phyloP scores from a whole-genome alignment of 2,329 filamentous ascomycete genomes.

The Didymella segeticola region DNA sequence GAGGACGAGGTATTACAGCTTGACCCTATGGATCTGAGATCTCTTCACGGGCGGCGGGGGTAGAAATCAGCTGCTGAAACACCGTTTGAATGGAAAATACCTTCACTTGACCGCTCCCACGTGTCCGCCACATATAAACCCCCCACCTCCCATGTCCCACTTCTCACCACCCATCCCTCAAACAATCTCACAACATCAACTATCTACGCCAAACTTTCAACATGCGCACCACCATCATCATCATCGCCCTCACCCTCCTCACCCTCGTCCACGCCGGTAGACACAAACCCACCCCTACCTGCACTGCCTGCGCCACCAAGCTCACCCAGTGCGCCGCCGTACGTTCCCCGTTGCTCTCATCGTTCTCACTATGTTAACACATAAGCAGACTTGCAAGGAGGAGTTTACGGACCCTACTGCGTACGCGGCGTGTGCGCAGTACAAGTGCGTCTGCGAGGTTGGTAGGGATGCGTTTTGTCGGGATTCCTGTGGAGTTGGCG shows the following conservation, averaged over 20 bases:
- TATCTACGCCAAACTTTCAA: too few species aligned
- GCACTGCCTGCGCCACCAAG: background rate
- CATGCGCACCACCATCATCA: background rate
- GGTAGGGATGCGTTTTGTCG: constrained; percentile 1
- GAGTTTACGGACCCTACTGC: background rate
- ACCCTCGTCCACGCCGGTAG: background rate
- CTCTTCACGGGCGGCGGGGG: too few species aligned
- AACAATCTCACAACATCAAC: background rate
- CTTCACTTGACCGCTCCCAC: too few species aligned
- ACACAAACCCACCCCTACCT: background rate
- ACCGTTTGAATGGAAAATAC: too few species aligned
- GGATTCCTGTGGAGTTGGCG: background rate
- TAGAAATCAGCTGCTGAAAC: too few species aligned
- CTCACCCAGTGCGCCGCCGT: background rate
- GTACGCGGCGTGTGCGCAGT: background rate
- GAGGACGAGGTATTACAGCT: too few species aligned
- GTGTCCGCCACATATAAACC: too few species aligned
- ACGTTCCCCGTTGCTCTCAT: background rate
- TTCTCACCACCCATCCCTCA: background rate
- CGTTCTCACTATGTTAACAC: background rate
- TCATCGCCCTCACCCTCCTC: background rate
- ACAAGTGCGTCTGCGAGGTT: background rate
- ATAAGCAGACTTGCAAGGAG: background rate
- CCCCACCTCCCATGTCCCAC: background rate
- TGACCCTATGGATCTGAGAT: too few species aligned